Evolutionary conservation across 2,329 filamentous ascomycete species (phyloP), one percentile per base, ranked within the genome.

Genomic region (Trichoderma sp.): DNA sequence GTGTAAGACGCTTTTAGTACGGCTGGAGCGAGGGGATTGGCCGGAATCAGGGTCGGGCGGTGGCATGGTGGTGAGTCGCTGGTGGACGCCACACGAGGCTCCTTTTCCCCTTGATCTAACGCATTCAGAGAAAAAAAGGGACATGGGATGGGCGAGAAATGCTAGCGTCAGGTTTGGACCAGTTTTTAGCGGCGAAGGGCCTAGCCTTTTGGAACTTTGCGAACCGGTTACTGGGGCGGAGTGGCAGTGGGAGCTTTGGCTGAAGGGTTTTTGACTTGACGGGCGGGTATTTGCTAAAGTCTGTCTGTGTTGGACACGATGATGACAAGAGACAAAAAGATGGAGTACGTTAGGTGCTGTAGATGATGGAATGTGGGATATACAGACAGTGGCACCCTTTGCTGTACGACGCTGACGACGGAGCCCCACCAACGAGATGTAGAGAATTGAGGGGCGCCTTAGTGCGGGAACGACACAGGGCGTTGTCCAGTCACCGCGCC

Each of bases 1-100:
- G 53, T 28, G n/a, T 67, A 58, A 43, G 64, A 58, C 34, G 43
- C 43, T 26, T 61, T 61, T 68, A 50, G 66, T 36, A 68, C 55
- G 11, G 26, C 66, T 61, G 26, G 36, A 43, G 65, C 23, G 55
- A 32, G 28, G 36, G 36, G 57, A 69, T 69, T 69, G 67, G 67
- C 39, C 43, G 43, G 39, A 34, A n/a, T 69, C 57, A 53, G 57
- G 67, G 57, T 50, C 39, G 57, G 67, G 23, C 55, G 64, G 64
- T 67, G 64, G 43, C 47, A 47, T 64, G 68, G 68, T 64, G 59
- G 68, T 64, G 68, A 63, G 39, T 43, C 47, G 68, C 59, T 70
- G 68, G 50, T 59, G 62, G 68, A 65, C 61, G 68, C 68, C 68
- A 64, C 68, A 59, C 68, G 62, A 71, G 68, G 68, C 68, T 71